A percentile compares a stretch with the other conserved stretches of the same genome.
phyloP scores from a whole-genome alignment of 2,329 filamentous ascomycete genomes.

The Microsporum audouinii region DNA sequence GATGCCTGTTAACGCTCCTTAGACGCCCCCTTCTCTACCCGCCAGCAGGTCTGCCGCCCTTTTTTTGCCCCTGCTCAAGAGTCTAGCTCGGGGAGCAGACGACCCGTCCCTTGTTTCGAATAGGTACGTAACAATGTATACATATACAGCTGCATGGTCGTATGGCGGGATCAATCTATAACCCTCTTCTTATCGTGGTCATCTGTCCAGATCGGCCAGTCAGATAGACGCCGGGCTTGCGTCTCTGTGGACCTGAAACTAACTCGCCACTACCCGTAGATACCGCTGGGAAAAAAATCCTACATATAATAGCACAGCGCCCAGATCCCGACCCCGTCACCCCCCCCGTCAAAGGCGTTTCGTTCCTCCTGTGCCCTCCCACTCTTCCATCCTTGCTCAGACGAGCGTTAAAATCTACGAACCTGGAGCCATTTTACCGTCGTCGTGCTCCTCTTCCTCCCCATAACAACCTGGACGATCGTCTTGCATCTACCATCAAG shows the following conservation, averaged over 20 bases:
- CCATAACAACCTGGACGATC: slow-evolving; percentile 13
- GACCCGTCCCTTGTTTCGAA: neutral
- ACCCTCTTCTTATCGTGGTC: neutral
- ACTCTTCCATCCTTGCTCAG: slow-evolving; percentile 7
- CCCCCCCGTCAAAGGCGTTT: neutral
- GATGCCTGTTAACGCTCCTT: neutral
- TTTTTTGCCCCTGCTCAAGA: neutral
- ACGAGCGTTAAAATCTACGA: slow-evolving; percentile 11
- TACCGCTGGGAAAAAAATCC: slow-evolving; percentile 2
- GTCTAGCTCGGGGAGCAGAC: neutral
- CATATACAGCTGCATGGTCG: neutral
- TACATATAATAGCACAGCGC: neutral
- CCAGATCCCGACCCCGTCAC: neutral
- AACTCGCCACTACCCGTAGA: slow-evolving; percentile 3
- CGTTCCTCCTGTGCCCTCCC: neutral
- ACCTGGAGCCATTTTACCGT: slow-evolving; percentile 12
- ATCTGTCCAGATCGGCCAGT: neutral
- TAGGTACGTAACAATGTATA: neutral
- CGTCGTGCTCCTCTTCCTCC: slow-evolving; percentile 7
- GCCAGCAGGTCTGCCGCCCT: neutral
- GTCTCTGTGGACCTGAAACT: neutral
- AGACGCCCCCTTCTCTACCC: neutral
- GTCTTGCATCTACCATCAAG: slow-evolving; percentile 8
- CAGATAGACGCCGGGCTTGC: neutral
- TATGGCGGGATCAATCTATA: neutral